Evolutionary conservation across 345 rosid species (phyloP).

Genomic region (Lagerstroemia speciosa): DNA sequence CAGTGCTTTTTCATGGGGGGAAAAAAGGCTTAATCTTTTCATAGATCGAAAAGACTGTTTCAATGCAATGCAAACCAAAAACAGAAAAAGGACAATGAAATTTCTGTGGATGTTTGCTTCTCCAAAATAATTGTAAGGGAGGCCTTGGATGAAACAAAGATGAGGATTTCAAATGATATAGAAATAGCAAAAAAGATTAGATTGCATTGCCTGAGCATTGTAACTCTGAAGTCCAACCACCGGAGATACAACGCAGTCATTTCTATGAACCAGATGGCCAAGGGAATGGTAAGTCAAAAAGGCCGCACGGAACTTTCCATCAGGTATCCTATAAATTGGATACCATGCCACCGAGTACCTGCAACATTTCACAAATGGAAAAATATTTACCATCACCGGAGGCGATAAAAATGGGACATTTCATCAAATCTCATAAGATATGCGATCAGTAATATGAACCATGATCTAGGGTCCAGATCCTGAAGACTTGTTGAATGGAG

Average conservation of each 20-base stretch:
- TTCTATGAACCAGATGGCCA: slow-evolving; percentile 30
- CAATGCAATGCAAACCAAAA: too few species aligned
- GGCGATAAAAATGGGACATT: too few species aligned
- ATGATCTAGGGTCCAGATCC: slow-evolving; percentile 49
- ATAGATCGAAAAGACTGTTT: too few species aligned
- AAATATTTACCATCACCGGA: not conserved
- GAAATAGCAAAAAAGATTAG: not conserved
- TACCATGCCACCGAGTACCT: slow-evolving; percentile 72
- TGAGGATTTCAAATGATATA: not conserved
- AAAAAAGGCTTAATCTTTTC: too few species aligned
- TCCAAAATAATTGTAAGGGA: too few species aligned
- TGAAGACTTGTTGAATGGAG: slow-evolving; percentile 23
- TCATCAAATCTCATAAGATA: not conserved
- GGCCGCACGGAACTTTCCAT: slow-evolving; percentile 48
- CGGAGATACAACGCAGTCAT: slow-evolving; percentile 27
- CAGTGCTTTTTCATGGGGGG: too few species aligned
- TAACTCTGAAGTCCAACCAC: slow-evolving; percentile 53
- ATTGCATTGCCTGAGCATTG: slow-evolving; percentile 40
- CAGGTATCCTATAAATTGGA: slow-evolving; percentile 60
- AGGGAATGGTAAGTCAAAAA: slow-evolving; percentile 56
- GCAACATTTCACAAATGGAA: slow-evolving; percentile 10
- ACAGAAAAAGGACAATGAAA: too few species aligned
- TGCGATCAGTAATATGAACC: slow-evolving; percentile 21
- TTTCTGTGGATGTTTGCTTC: too few species aligned
- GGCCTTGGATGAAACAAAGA: too few species aligned